Base-by-base conservation (phyloP, 345 rosid genomes). In the Citrus unshiu region DNA sequence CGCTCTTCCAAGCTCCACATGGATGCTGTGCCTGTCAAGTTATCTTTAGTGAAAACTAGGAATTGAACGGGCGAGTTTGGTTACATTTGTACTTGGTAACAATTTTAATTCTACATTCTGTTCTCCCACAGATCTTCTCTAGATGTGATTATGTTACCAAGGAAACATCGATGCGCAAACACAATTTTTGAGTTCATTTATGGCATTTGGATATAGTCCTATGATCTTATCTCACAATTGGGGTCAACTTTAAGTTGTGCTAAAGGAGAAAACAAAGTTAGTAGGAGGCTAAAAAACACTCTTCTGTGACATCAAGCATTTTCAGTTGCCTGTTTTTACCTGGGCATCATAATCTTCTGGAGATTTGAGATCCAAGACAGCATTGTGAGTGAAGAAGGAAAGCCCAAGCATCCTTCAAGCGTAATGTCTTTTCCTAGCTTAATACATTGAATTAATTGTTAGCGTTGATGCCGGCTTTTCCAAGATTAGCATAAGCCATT, bases 101-200 rank as follows among this genome's bases (percentile, higher is more conserved):
- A 59, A 32, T 51, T 60, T 78, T 39, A 19, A 40, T 22, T 34
- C 56, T n/a, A 40, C 68, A 24, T 19, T 32, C 39, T 34, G 25
- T 24, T 46, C 51, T 13, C 0, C 51, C 19, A 35, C 43, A 39
- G 51, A 66, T 72, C 43, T 64, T n/a, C 24, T 64, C 27, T 27
- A 22, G 49, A 76, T 66, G 80, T 62, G 72, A 63, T n/a, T 77
- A 56, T 27, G 70, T 80, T 66, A 40, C 68, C 68, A 4, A 51
- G 69, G 65, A n/a, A 65, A 51, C 30, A 54, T 58, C 63, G 61
- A 68, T 74, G 19, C 72, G 13, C 13, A 43, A 71, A 5, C 76
- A 72, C 32, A 12, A 61, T 43, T 64, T 65, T 37, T 35, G 25
- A 24, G 37, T 16, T 68, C 4, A 77, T 67, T 24, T 37, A 6